Percentiles rank a stretch among this genome's conserved stretches.
Evolutionary conservation across 371 early-diverging fungal species (phyloP).

Genomic region (Mucor piriformis): DNA sequence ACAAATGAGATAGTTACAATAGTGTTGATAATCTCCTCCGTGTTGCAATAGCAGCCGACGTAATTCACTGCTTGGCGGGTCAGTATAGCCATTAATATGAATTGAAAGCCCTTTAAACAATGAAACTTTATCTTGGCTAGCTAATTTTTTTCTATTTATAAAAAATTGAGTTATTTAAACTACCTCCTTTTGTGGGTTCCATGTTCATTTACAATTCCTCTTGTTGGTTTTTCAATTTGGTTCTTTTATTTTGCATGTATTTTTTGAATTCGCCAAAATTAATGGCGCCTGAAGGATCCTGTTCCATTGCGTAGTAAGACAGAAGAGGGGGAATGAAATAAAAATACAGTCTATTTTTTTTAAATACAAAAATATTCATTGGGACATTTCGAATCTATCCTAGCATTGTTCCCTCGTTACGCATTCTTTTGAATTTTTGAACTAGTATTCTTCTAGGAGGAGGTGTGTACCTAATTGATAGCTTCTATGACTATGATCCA

Average conservation of each 20-base stretch:
- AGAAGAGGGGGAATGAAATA: no score
- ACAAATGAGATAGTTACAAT: slow-evolving; percentile 27
- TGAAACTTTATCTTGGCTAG: slow-evolving; percentile 32
- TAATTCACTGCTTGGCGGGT: slow-evolving; percentile 62
- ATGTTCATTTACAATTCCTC: slow-evolving; percentile 50
- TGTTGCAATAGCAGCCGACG: slow-evolving; percentile 58
- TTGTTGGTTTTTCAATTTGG: slow-evolving; percentile 66
- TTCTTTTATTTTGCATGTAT: slow-evolving; percentile 66
- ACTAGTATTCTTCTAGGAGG: no score
- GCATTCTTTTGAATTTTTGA: no score
- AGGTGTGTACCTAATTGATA: no score
- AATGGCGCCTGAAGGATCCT: slow-evolving; percentile 57
- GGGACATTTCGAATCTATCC: no score
- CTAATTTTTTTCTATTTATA: slow-evolving; percentile 19
- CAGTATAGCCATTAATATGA: slow-evolving; percentile 72
- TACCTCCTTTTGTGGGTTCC: no score
- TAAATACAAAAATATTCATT: not conserved
- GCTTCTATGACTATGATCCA: no score
- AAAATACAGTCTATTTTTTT: not conserved
- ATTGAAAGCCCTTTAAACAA: slow-evolving; percentile 65
- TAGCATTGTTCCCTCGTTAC: no score
- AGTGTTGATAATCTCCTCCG: slow-evolving; percentile 66
- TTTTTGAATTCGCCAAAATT: slow-evolving; percentile 63
- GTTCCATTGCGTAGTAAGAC: not conserved
- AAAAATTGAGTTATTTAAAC: not conserved